Base-by-base conservation (phyloP, 2,329 filamentous ascomycete species). In the Trichocomaceae sp. region DNA sequence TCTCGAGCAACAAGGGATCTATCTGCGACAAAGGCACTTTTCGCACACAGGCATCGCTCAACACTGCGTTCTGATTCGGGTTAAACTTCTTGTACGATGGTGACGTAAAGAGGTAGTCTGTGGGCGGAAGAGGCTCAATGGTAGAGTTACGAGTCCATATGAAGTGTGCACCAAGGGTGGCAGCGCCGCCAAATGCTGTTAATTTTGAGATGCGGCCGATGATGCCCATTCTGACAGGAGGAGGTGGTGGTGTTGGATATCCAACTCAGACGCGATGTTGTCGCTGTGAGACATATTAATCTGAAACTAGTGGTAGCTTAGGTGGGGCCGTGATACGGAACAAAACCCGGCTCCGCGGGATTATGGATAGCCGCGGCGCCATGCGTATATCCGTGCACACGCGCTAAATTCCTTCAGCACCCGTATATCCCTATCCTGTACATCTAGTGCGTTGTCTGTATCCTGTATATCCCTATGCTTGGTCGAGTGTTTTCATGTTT, bases 41-140 rank as follows among this genome's bases (percentile, higher is more conserved):
- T 60, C 82, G 81, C 60, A 87, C 73, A 62, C 81, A 84, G 10
- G 86, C 70, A 64, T 90, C 86, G 55, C 86, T 79, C 0, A 80
- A 80, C 0, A 80, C 75, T 0, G 84, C 80, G 67, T 88, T 87
- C 31, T 75, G 71, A 42, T 79, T 76, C 1, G 82, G 80, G 63
- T 89, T 90, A 69, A 80, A 78, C 57, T 76, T 77, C 48, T 74
- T 71, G 72, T 79, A 87, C 54, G 77, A 69, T 17, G 76, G 73
- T 26, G 80, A 80, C 52, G 74, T 74, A 77, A 83, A 85, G 61
- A 88, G 79, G 61, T 88, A 84, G 60, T 78, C 76, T 45, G 77
- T 67, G n/a, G 75, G 68, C 47, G 85, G 67, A 41, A 85, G 79
- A 52, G 81, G 77, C 63, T 82, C 72, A 63, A 85, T 73, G 39